Evolutionary conservation across 306 rosid genomes (phyloP), one percentile per base, ranked within the genome.

Genomic region (Casuarina glauca): DNA sequence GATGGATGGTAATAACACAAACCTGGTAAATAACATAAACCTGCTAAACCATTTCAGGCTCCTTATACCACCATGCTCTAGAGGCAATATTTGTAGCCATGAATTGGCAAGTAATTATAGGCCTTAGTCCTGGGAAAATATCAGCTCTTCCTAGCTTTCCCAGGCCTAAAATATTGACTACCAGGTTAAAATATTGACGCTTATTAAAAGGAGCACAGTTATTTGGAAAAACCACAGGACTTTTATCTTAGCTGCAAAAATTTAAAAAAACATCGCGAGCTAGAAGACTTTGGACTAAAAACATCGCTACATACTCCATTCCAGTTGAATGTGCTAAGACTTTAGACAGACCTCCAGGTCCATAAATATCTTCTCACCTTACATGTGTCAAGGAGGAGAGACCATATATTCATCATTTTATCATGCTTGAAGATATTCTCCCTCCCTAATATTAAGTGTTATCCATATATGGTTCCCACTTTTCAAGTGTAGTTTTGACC

Each of bases 301-400:
- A 36, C 32, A 9, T 4, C 9, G 64, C 39, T 58, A 36, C 64
- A 19, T 58, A 58, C 64, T 58, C 64, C 16, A 20, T 58, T 10
- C 64, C 41, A 58, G 15, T 58, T 58, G 64, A 20, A 58, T 58
- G 64, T 58, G 64, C 39, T 20, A 57, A 58, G 64, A 58, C 39
- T 26, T 58, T 2, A 20, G 26, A 58, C 8, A 20, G 12, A 13
- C 13, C 41, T 3, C 64, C 10, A 20, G 26, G 35, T 58, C 39
- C 35, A 26, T 58, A 58, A 3, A 58, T 2, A 58, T 9, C 2
- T 26, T 58, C 64, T 20, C 5, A 41, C 20, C 2, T 58, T 19
- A 58, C 10, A 26, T 58, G 26, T 58, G 7, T 12, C 64, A 58
- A 58, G 64, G 13, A 58, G 64, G 39, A 57, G 9, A 26, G 26